phyloP scores from a whole-genome alignment of 2,329 filamentous ascomycete genomes.

The Fusarium denticulatum region DNA sequence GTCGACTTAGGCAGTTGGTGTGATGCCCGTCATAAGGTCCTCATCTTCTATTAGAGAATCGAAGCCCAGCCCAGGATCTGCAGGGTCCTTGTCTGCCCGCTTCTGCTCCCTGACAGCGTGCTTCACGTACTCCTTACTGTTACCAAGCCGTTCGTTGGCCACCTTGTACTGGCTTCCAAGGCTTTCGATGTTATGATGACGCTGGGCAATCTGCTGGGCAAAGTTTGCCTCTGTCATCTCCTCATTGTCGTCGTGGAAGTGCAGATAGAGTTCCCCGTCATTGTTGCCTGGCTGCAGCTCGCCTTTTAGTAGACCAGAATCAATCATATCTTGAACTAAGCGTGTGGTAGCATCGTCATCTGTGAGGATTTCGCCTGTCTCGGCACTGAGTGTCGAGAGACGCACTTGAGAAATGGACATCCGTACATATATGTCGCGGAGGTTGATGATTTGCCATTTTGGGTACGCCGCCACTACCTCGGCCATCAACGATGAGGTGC shows the following conservation, averaged over 20 bases:
- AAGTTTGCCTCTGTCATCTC: conserved; percentile 62
- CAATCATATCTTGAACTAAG: conserved; percentile 66
- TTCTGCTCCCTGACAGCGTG: conserved; percentile 58
- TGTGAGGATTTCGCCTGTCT: conserved; percentile 58
- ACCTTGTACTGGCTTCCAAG: conserved; percentile 60
- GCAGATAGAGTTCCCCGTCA: conserved; percentile 58
- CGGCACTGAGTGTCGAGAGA: conserved; percentile 61
- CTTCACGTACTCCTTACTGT: conserved; percentile 66
- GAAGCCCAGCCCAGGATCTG: conserved; percentile 52
- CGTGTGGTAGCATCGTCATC: conserved; percentile 56
- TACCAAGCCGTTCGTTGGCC: conserved; percentile 64
- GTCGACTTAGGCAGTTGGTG: conserved; percentile 7
- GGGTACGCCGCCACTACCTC: conserved; percentile 78
- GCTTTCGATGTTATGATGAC: conserved; percentile 54
- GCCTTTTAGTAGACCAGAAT: conserved; percentile 62
- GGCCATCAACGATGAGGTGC: conserved; percentile 75
- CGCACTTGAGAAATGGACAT: conserved; percentile 65
- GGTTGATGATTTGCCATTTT: conserved; percentile 77
- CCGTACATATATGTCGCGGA: conserved; percentile 76
- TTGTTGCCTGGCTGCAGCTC: conserved; percentile 58
- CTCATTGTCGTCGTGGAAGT: conserved; percentile 57
- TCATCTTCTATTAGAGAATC: conserved; percentile 66
- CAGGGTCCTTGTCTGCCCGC: conserved; percentile 56
- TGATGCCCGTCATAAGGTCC: conserved; percentile 65
- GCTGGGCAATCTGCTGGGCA: conserved; percentile 55